Conservation (phyloP, 352 stramenopile species). For the Phytopythium mirpurense region DNA sequence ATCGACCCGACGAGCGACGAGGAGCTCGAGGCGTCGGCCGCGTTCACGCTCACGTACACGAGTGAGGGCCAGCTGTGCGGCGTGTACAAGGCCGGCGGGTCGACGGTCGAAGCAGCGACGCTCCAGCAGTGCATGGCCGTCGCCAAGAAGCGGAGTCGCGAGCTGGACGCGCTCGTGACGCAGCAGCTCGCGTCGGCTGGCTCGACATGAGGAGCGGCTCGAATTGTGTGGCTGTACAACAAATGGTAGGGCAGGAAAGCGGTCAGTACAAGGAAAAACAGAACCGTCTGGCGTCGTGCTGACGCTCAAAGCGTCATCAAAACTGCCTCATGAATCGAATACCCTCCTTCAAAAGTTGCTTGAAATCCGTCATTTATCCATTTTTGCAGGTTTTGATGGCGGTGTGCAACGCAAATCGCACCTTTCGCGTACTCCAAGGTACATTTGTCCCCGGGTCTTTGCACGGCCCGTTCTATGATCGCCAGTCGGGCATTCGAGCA, state of each 20-base stretch:
- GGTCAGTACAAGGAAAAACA: no score
- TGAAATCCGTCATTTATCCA: not conserved
- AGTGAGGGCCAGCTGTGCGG: slow-evolving; percentile 53
- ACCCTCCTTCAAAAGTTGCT: not conserved
- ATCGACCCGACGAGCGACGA: slow-evolving; percentile 73
- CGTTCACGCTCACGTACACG: slow-evolving; percentile 67
- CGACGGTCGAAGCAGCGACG: slow-evolving; percentile 31
- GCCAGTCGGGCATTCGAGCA: no score
- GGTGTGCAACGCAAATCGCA: not conserved
- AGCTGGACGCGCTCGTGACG: slow-evolving; percentile 38
- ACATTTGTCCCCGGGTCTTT: no score
- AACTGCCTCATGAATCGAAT: not conserved
- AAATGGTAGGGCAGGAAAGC: no score
- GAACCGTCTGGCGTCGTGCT: no score
- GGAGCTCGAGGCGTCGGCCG: slow-evolving; percentile 47
- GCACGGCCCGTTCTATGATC: not conserved
- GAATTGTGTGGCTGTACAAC: not conserved
- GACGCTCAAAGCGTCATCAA: not conserved
- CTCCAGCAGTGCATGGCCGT: slow-evolving; percentile 62
- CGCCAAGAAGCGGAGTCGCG: slow-evolving; percentile 36
- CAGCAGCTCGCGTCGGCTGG: not conserved
- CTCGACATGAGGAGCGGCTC: not conserved
- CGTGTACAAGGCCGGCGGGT: slow-evolving; percentile 69
- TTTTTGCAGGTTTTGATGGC: not conserved
- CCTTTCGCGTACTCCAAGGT: not conserved